Evolutionary conservation across 148 eudicot species (phyloP).

Genomic region (Agrostemma githago): DNA sequence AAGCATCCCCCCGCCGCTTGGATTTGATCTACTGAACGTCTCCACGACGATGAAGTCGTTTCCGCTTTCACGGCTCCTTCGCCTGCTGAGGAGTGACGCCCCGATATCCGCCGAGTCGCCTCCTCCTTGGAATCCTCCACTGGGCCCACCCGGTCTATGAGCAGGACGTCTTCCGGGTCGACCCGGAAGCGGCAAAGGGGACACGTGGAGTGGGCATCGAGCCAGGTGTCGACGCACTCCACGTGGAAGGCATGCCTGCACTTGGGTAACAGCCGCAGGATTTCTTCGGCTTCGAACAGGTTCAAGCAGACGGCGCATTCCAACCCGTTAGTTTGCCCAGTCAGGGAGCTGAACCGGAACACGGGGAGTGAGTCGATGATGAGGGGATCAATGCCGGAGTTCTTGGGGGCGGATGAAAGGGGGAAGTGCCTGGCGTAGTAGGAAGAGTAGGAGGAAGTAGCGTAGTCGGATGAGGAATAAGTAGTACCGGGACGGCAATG

Average conservation of each 20-base stretch:
- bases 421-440: constrained; percentile 1
- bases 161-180: constrained; percentile 68
- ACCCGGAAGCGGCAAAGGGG: constrained; percentile 79
- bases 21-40: constrained; percentile 43
- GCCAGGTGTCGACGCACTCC: constrained; percentile 91
- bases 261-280: constrained; percentile 62
- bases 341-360: constrained; percentile 56
- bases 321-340: constrained; percentile 54
- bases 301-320: constrained; percentile 87
- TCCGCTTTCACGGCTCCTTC: constrained; percentile 25
- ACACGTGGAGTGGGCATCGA: constrained; percentile 82
- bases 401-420: constrained; percentile 22
- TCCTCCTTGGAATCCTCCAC: constrained; percentile 22
- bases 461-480: neutral
- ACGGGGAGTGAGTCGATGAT: constrained; percentile 63
- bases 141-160: constrained; percentile 19
- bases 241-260: constrained; percentile 91
- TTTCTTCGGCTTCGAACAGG: constrained; percentile 59
- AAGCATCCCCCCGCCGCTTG: constrained; percentile 11
- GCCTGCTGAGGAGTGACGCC: constrained; percentile 66
- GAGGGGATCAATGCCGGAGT: constrained; percentile 62
- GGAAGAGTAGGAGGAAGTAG: neutral
- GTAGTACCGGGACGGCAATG: constrained; percentile 36
- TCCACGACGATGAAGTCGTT: constrained; percentile 20
- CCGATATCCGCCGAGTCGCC: constrained; percentile 41